These are phyloP conservation scores for Yarrowia divulgata DNA, from an alignment of 805 yeast genomes.

Conservation along the genomic window DNA sequence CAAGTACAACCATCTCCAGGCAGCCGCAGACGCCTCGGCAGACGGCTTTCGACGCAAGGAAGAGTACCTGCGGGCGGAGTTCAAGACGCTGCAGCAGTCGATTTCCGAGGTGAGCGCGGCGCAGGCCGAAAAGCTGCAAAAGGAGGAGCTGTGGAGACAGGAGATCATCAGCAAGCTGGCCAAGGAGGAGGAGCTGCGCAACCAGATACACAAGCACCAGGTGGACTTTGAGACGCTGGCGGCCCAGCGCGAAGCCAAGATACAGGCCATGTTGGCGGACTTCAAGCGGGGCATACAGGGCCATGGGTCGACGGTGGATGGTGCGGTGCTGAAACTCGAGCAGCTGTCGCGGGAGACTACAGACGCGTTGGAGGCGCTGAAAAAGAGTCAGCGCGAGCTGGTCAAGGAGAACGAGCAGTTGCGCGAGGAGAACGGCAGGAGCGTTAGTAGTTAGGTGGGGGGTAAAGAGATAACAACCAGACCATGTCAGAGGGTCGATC, in stretches of 20 bases:
- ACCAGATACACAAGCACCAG: constrained; percentile 29
- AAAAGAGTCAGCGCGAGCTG: constrained; percentile 30
- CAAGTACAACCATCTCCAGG: constrained; percentile 56
- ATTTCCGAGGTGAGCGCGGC: neutral
- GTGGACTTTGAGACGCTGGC: constrained; percentile 22
- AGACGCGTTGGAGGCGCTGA: constrained; percentile 15
- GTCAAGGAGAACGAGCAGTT: constrained; percentile 12
- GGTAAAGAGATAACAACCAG: neutral
- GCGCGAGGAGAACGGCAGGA: neutral
- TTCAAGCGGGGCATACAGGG: constrained; percentile 12
- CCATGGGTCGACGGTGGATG: constrained; percentile 8
- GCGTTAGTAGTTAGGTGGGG: neutral
- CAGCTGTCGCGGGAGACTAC: constrained; percentile 4
- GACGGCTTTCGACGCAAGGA: constrained; percentile 58
- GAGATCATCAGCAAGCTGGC: constrained; percentile 2
- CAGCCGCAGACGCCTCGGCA: constrained; percentile 58
- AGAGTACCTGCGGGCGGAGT: constrained; percentile 17
- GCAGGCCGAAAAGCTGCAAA: neutral
- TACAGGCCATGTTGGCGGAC: constrained; percentile 15
- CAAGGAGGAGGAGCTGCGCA: constrained; percentile 10
- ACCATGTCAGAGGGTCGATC: no score
- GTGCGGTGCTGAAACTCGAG: neutral
- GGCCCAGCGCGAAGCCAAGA: constrained; percentile 1
- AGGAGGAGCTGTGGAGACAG: constrained; percentile 22
- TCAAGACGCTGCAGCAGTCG: constrained; percentile 5